Evolutionary conservation across 2,329 filamentous ascomycete genomes (phyloP), one percentile per base, ranked within the genome.

Genomic region (Acrodontium crateriforme): DNA sequence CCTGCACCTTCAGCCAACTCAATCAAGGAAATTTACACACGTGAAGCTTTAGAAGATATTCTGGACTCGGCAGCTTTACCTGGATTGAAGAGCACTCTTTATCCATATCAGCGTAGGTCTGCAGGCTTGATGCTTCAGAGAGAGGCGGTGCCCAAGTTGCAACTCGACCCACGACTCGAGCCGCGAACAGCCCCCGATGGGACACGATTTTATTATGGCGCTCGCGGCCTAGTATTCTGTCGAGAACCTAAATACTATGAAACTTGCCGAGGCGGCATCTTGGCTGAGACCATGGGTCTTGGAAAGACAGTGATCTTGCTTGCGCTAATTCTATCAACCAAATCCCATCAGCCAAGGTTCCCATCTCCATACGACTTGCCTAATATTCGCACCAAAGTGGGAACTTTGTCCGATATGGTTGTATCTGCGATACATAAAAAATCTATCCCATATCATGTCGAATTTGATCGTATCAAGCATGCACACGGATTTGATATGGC

Each of bases 221-320:
- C 68, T 4, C 67, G 75, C 24, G 66, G 71, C 10, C 69, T 71
- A 0, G 60, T 62, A 0, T 66, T 83, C 25, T 49, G 80, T 0
- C 62, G 62, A 18, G 69, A 78, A n/a, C 74, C 79, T 8, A 65
- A 68, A 2, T 69, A 70, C 33, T 93, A 87, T 41, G 82, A 89
- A 24, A 67, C 72, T 15, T 68, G 75, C 4, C 65, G 67, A 32
- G 84, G 85, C 18, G 87, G 84, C 3, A 78, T 87, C 9, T 57
- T 84, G 9, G 78, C 79, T 0, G 81, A 89, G 46, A 76, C 80
- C 38, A 85, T 85, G 79, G 78, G 77, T 5, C 30, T 57, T 25
- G 85, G 87, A 0, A 95, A 94, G 58, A 94, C 87, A 0, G 56
- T 94, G 15, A 92, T 94, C 8, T 87, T 79, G 38, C 57, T 95